Conservation (phyloP, 202 grass and related monocot species). For the Digitaria exilis region DNA sequence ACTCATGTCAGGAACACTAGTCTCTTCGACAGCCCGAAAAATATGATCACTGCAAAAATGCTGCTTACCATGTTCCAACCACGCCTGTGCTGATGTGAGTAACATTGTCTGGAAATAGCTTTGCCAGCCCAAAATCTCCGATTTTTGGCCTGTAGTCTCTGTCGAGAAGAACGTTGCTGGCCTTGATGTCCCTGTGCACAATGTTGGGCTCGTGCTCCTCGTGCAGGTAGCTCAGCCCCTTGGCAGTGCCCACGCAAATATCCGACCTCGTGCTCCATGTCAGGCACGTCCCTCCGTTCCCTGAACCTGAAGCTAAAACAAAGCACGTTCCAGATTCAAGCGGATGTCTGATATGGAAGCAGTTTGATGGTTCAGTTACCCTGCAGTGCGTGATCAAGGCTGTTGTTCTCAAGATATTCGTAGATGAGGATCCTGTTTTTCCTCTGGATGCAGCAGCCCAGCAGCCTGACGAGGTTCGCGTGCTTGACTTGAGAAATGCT, state of each 20-base stretch:
- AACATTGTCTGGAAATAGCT: slow-evolving; percentile 61
- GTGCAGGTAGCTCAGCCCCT: slow-evolving; percentile 65
- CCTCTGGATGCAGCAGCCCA: slow-evolving; percentile 67
- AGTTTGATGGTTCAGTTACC: slow-evolving; percentile 22
- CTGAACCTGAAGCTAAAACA: slow-evolving; percentile 39
- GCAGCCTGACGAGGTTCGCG: slow-evolving; percentile 64
- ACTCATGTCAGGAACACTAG: background rate
- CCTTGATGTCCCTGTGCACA: slow-evolving; percentile 74
- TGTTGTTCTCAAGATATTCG: slow-evolving; percentile 63
- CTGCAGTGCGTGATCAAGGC: slow-evolving; percentile 60
- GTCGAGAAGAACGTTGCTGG: slow-evolving; percentile 67
- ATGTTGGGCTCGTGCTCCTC: slow-evolving; percentile 62
- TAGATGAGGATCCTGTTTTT: slow-evolving; percentile 58
- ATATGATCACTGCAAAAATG: background rate
- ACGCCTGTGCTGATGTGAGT: slow-evolving; percentile 70
- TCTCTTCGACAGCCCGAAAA: no score
- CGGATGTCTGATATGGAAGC: background rate
- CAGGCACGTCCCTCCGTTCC: slow-evolving; percentile 32
- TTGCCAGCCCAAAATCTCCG: slow-evolving; percentile 72
- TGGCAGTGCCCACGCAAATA: slow-evolving; percentile 63
- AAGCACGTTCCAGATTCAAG: background rate
- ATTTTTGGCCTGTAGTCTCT: slow-evolving; percentile 56
- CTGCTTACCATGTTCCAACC: slow-evolving; percentile 66
- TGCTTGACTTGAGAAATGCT: slow-evolving; percentile 59
- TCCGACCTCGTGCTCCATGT: slow-evolving; percentile 51